Base-by-base conservation (phyloP, 352 stramenopile genomes). In the Phytophthora pluvialis region DNA sequence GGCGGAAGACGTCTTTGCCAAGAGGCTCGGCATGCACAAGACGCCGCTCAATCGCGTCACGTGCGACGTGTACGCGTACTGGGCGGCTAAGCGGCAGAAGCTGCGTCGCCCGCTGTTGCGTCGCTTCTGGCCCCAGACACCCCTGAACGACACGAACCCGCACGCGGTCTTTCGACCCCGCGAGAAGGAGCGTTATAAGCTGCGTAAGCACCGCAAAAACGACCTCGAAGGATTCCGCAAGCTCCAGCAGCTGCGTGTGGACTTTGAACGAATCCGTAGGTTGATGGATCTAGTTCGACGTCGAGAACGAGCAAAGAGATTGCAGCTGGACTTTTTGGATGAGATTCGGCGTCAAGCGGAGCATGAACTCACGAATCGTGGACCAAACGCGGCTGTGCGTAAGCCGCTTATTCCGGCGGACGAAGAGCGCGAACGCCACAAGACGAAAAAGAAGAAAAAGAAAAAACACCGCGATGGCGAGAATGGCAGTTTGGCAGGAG, bases 81-180 rank as follows among this genome's bases (percentile, higher is more conserved):
- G 98, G 98, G 86, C 97, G 6, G 66, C 88, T 21, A 99, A 99
- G 74, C 93, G 97, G 4, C 85, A 87, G 60, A 82, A 88, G 53
- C 72, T 99, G 21, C 92, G 93, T 60, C 93, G 98, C 32, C 96
- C 97, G 42, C 63, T 99, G 33, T 58, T 99, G 25, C 89, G 97
- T 36, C 87, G 95, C 18, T 99, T 95, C 70, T 99, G 97, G 96
- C 97, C 97, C 5, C 85, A 97, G 45, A 99, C 98, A 10, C 85
- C 93, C 6, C 74, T 94, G 1, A 98, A 98, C 52, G 97, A 99
- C 78, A 98, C 95, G n/a, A 99, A 99, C 78, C 98, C 98, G 29
- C 97, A 99, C 67, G 70, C 97, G 49, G 97, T 99, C n/a, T 99
- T 99, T 74, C 93, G 97, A 15, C 97, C 97, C 18, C 88, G 97